Percentiles rank a stretch among this genome's conserved stretches.
Conservation (phyloP, 2,329 filamentous ascomycete genomes). For the Claviceps sp. region DNA sequence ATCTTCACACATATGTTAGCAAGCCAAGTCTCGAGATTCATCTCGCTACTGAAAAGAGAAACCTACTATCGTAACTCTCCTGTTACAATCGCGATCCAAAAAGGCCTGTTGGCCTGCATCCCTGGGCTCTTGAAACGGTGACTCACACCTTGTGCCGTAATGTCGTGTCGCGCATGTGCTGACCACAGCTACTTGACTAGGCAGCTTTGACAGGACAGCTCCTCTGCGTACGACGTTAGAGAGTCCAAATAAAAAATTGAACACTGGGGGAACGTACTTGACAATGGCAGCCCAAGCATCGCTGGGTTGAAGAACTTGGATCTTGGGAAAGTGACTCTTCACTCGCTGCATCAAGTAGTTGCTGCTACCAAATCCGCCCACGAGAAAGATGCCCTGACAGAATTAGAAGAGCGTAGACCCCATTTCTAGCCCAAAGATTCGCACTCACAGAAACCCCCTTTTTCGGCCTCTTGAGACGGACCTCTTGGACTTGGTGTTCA, state of each 20-base stretch:
- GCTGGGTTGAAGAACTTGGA: constrained; percentile 1
- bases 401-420: neutral
- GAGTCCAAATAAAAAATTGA: neutral
- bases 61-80: neutral
- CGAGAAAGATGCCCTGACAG: constrained; percentile 2
- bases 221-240: neutral
- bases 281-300: constrained; percentile 6
- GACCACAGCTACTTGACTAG: neutral
- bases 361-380: constrained; percentile 4
- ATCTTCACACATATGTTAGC: neutral
- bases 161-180: constrained; percentile 1
- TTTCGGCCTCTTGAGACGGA: neutral
- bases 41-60: neutral
- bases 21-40: neutral
- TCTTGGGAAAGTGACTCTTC: neutral
- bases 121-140: neutral
- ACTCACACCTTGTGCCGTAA: neutral
- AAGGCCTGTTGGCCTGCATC: neutral
- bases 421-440: accelerated
- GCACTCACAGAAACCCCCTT: neutral
- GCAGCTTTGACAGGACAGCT: neutral
- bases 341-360: neutral
- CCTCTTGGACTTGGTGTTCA: constrained; percentile 8
- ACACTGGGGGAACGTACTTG: neutral
- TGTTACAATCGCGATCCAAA: neutral